These are phyloP conservation scores for Parascedosporium putredinis DNA, from an alignment of 2,329 filamentous ascomycete genomes.

Conservation along the genomic window DNA sequence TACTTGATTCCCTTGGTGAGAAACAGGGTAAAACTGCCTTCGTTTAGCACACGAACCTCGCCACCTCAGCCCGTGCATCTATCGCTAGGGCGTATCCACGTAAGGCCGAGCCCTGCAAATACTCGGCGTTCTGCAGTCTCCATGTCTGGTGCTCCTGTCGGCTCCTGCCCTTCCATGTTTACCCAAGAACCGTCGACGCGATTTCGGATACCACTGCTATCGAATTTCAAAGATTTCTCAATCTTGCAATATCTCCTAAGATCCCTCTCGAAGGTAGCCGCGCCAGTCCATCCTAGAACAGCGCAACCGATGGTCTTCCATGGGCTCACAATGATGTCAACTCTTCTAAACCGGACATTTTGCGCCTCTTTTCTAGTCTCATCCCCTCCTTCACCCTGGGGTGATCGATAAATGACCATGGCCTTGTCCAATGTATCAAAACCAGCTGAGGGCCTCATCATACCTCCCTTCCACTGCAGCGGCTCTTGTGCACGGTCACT, in stretches of 20 bases:
- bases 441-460: conserved; percentile 34
- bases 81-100: conserved; percentile 55
- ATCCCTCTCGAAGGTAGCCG: conserved; percentile 83
- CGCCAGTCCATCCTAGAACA: conserved; percentile 78
- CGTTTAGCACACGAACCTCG: too few species aligned
- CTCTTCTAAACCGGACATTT: conserved; percentile 41
- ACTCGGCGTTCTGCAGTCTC: conserved; percentile 69
- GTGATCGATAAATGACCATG: conserved; percentile 64
- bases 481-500: conserved; percentile 61
- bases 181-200: conserved; percentile 55
- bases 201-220: conserved; percentile 74
- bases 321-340: conserved; percentile 84
- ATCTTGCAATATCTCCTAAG: conserved; percentile 69
- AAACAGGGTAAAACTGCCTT: too few species aligned
- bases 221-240: conserved; percentile 69
- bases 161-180: conserved; percentile 51
- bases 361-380: conserved; percentile 10
- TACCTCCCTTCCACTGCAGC: conserved; percentile 39
- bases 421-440: conserved; percentile 91
- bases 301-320: conserved; percentile 88
- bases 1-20: too few species aligned
- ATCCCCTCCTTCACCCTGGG: conserved; percentile 30
- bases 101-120: conserved; percentile 65
- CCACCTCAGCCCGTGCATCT: conserved; percentile 51
- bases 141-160: conserved; percentile 45